Percentiles rank a stretch among this genome's conserved stretches.
These are phyloP conservation scores for Coccinonectria pachysandricola DNA, from an alignment of 2,329 filamentous ascomycete genomes.

Conservation along the genomic window DNA sequence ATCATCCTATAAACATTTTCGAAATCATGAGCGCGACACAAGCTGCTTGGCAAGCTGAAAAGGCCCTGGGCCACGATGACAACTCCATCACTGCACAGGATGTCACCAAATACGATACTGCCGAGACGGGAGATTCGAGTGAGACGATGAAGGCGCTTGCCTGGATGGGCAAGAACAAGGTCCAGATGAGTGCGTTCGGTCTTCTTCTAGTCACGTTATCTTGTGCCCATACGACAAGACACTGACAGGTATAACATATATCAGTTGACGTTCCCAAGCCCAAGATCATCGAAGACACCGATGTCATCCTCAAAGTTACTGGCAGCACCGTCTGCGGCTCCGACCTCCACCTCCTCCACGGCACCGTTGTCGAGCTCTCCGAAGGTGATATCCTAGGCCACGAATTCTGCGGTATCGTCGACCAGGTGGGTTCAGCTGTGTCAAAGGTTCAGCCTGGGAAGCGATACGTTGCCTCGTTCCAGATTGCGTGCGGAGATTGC, in stretches of 20 bases:
- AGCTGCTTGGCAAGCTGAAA: slow-evolving; percentile 58
- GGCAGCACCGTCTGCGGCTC: slow-evolving; percentile 49
- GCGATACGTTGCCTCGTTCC: slow-evolving; percentile 76
- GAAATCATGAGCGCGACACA: slow-evolving; percentile 31
- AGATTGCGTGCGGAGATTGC: slow-evolving; percentile 67
- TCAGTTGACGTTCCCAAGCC: slow-evolving; percentile 58
- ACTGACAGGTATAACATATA: neutral
- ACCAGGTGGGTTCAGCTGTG: slow-evolving; percentile 44
- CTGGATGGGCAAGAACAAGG: slow-evolving; percentile 75
- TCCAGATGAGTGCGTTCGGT: slow-evolving; percentile 53
- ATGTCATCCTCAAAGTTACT: slow-evolving; percentile 73
- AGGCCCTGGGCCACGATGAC: slow-evolving; percentile 55
- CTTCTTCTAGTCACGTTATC: too few relatives aligned
- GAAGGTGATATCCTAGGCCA: slow-evolving; percentile 59
- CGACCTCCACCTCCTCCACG: slow-evolving; percentile 48
- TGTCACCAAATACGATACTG: slow-evolving; percentile 51
- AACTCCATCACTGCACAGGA: slow-evolving; percentile 59
- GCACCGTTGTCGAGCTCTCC: slow-evolving; percentile 45
- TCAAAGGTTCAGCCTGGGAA: slow-evolving; percentile 47
- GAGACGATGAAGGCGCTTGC: slow-evolving; percentile 70
- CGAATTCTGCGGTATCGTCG: slow-evolving; percentile 48
- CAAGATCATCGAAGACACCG: slow-evolving; percentile 58
- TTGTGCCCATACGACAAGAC: too few relatives aligned
- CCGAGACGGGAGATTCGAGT: slow-evolving; percentile 33
- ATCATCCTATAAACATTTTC: neutral